A percentile compares a stretch with the other conserved stretches of the same genome.
Evolutionary conservation across 2,329 filamentous ascomycete species (phyloP).

Genomic region (Penicillium italicum): DNA sequence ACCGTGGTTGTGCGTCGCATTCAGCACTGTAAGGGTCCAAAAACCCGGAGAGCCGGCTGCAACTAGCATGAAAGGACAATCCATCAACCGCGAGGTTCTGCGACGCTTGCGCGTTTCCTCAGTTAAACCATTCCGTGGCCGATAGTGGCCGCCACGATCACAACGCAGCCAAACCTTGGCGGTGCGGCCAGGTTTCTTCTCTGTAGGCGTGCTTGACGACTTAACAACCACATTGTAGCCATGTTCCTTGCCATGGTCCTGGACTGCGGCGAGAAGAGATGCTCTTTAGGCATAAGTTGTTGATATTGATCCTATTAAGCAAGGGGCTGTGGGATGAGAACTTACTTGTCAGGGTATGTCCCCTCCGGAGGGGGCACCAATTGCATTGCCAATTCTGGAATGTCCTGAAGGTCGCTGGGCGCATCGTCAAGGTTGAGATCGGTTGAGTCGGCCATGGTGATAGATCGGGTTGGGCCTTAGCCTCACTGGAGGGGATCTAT

Average conservation of each 20-base stretch:
- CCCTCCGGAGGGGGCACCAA: constrained; percentile 42
- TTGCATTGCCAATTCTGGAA: constrained; percentile 43
- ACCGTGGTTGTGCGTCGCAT: constrained; percentile 44
- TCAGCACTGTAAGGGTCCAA: constrained; percentile 43
- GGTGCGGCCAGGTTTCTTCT: constrained; percentile 45
- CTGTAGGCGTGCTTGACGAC: constrained; percentile 45
- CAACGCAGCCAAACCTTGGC: constrained; percentile 46
- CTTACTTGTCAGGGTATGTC: constrained; percentile 45
- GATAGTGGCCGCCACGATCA: constrained; percentile 45
- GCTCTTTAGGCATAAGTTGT: constrained; percentile 23
- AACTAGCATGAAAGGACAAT: constrained; percentile 46
- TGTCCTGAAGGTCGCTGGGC: constrained; percentile 45
- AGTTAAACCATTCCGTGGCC: constrained; percentile 44
- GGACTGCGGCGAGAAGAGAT: constrained; percentile 40
- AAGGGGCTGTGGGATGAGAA: background rate
- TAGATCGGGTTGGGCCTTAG: constrained; percentile 16
- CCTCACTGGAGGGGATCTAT: constrained; percentile 12
- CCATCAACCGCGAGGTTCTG: constrained; percentile 44
- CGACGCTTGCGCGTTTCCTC: constrained; percentile 45
- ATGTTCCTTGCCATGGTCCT: constrained; percentile 42
- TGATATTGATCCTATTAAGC: background rate
- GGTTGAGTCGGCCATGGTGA: constrained; percentile 40
- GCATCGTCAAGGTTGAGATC: constrained; percentile 44
- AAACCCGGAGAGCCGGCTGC: constrained; percentile 44
- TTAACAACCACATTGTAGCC: constrained; percentile 47